phyloP scores from a whole-genome alignment of 2,329 filamentous ascomycete genomes.

The Diplodia corticola region DNA sequence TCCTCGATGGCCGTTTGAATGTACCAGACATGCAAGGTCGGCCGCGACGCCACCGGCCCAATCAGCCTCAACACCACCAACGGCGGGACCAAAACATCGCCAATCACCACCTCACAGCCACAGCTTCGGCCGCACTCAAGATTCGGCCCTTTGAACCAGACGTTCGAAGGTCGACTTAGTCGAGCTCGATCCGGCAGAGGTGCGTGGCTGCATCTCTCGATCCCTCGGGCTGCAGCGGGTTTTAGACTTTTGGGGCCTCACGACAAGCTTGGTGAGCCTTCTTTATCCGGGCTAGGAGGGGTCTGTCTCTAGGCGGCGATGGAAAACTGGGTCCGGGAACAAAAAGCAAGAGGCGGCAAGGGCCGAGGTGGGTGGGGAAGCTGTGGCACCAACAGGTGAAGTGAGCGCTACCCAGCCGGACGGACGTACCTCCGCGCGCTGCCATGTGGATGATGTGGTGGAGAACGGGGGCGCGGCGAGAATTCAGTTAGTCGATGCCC shows the following conservation, averaged over 20 bases:
- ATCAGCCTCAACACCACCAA: background rate
- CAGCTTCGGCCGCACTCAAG: conserved; percentile 8
- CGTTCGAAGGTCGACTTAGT: conserved; percentile 23
- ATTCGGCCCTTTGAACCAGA: conserved; percentile 21
- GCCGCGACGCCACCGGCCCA: background rate
- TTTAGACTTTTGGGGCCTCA: background rate
- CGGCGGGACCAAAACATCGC: background rate
- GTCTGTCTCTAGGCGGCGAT: background rate
- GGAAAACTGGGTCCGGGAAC: background rate
- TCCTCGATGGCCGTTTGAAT: background rate
- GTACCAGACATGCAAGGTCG: background rate
- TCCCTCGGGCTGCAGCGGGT: background rate
- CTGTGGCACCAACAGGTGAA: background rate
- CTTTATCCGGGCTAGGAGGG: background rate
- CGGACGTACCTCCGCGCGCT: background rate
- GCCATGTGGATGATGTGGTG: background rate
- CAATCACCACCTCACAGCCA: conserved; percentile 10
- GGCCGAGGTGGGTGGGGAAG: background rate
- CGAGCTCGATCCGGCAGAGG: conserved; percentile 13
- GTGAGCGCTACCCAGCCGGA: no score
- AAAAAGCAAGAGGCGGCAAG: background rate
- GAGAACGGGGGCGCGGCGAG: background rate
- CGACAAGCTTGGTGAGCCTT: background rate
- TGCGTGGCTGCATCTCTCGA: background rate
- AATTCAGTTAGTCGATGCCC: background rate